Percentiles rank a stretch among this genome's conserved stretches.
These are phyloP conservation scores for Macaranga tanarius DNA, from an alignment of 441 rosid species.

Conservation along the genomic window DNA sequence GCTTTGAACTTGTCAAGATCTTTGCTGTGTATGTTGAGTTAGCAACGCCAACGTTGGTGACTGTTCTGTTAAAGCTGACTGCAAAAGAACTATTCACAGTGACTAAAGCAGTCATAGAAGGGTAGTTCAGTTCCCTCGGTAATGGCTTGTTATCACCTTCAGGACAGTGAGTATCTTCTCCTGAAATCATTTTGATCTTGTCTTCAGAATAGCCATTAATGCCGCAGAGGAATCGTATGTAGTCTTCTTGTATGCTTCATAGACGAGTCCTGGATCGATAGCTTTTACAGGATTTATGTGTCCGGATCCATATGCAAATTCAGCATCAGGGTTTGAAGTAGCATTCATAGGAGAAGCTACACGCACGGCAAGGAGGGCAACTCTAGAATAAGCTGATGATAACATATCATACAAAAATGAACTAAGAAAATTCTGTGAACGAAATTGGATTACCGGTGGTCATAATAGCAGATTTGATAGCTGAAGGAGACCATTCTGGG, in stretches of 20 bases:
- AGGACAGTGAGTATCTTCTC: conserved; percentile 33
- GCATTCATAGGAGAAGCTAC: conserved; percentile 43
- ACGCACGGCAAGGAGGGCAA: not conserved
- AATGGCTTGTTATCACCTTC: conserved; percentile 3
- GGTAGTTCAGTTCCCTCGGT: conserved; percentile 44
- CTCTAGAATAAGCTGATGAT: not conserved
- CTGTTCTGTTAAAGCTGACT: conserved; percentile 44
- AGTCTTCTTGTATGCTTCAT: conserved; percentile 36
- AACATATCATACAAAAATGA: not conserved
- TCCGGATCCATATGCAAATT: conserved; percentile 49
- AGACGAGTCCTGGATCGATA: conserved; percentile 45
- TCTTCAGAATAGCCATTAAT: conserved; percentile 8
- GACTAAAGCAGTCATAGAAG: conserved; percentile 37
- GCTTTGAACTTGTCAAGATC: conserved; percentile 28
- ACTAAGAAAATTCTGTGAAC: no score
- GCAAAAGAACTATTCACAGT: not conserved
- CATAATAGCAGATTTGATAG: conserved; percentile 64
- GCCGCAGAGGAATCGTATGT: conserved; percentile 35
- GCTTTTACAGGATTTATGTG: conserved; percentile 43
- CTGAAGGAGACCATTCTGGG: conserved; percentile 60
- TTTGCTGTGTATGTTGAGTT: conserved; percentile 37
- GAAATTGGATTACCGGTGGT: conserved; percentile 43
- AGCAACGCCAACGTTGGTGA: conserved; percentile 59
- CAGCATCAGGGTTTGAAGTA: conserved; percentile 26
- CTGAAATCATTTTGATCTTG: conserved; percentile 23